Base-by-base conservation (phyloP, 2,329 filamentous ascomycete genomes). In the Mycosphaerella arachidis region DNA sequence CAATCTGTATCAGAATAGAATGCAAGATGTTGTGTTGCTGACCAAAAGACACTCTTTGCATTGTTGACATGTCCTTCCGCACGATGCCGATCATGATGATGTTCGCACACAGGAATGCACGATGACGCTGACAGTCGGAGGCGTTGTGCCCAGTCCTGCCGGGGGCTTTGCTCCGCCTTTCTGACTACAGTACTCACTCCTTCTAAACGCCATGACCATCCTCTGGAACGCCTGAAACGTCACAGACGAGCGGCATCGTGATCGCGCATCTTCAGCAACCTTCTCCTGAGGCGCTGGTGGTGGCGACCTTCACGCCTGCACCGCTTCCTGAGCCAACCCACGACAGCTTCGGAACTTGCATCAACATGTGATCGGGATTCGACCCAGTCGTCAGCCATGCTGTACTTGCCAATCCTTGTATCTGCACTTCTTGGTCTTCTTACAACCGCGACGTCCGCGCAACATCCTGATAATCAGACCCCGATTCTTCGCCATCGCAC, bases 401-500 rank as follows among this genome's bases (percentile, higher is more conserved):
- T 45, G 27, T 48, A 16, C 29, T 16, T 48, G 37, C 40, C 40
- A 13, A 20, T 35, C 24, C 52, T 51, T 5, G 43, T 24, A 10
- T 51, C 64, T 35, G 61, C 59, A 63, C 66, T 70, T 57, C 54
- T 72, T 40, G 59, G 59, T 46, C 63, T 29, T 54, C 57, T 68
- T 55, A 63, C 68, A 55, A 56, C 30, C 18, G 66, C 56, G 57
- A 30, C 58, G 65, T 64, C 57, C 58, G 24, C 55, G 46, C 52
- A 66, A 59, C 29, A 56, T 63, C 3, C 60, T 27, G 3, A 35
- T 31, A 7, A 31, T 57, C 72, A 76, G 62, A 60, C 66, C 18
- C 73, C 74, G 29, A 67, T 75, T 29, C 64, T 68, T 63, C 66
- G 64, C 61, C 67, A 71, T 65, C 57, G 62, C 57, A 71, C 70